Evolutionary conservation across 192 early-diverging fungal species (phyloP), one percentile per base, ranked within the genome.

Genomic region (Coemansia biformis): DNA sequence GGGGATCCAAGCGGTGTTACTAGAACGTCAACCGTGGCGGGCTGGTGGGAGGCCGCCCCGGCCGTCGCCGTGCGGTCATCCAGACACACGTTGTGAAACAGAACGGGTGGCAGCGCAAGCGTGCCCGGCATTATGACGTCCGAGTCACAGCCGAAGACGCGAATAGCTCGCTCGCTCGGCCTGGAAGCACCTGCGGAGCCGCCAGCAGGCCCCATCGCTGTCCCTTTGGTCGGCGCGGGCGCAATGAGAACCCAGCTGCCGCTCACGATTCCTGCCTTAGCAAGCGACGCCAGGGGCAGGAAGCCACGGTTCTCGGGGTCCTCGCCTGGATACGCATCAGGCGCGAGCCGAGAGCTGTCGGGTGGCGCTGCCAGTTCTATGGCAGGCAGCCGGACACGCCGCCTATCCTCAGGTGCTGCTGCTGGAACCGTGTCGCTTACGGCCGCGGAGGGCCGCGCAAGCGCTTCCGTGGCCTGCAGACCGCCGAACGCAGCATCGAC

Each of bases 201-300:
- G 2, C 24, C 24, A 26, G 24, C 24, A 6, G 2, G 3, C 2
- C 6, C 29, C 8, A 9, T 21, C 47, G 56, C 18, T 43, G 43
- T 12, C 5, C 18, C 13, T 13, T 24, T 18, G 21, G 51, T n/a
- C 15, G 33, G 24, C 11, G 11, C 26, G 10, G 46, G 49, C 10
- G 50, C 38, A 32, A 74, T 39, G 28, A 56, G 39, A 16, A 61
- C 39, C 70, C 70, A 74, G 39, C 63, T 62, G 29, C 70, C 70
- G 18, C 70, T 74, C 17, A 66, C 54, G 35, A 74, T 64, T 3
- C 70, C 70, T 5, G 45, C 32, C 30, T 43, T 57, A 7, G 70
- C 63, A 12, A 65, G 54, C 10, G 63, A 45, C 2, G 44, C 49
- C 4, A 74, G 43, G 30, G 63, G 57, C 50, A 66, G 61, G 34